These are phyloP conservation scores for Globisporangium cylindrosporum DNA, from an alignment of 352 stramenopile genomes.

Conservation along the genomic window DNA sequence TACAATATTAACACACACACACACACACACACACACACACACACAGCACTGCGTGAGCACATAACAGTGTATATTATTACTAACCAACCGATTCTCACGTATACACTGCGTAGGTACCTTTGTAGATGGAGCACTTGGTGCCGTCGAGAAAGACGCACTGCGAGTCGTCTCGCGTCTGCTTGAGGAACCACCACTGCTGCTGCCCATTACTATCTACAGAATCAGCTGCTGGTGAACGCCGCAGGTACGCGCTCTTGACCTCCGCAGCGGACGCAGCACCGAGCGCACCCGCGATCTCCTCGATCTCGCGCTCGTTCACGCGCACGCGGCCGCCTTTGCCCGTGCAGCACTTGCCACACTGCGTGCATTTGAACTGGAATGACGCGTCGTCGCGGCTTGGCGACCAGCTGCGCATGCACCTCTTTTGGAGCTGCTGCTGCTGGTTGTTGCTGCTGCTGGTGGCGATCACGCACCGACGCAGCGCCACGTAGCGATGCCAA, in stretches of 20 bases:
- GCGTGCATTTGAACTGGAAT: constrained; percentile 69
- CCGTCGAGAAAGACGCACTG: constrained; percentile 70
- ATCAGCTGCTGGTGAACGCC: neutral
- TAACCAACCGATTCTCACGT: neutral
- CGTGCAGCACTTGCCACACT: constrained; percentile 79
- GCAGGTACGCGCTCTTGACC: constrained; percentile 40
- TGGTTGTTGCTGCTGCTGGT: neutral
- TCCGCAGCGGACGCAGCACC: constrained; percentile 24
- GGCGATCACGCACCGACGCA: neutral
- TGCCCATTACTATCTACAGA: neutral
- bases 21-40: too few species aligned
- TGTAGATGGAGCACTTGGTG: constrained; percentile 66
- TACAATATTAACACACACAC: constrained; percentile 9
- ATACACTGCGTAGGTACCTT: constrained; percentile 23
- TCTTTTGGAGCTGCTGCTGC: neutral
- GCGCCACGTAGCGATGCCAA: neutral
- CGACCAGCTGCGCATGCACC: constrained; percentile 23
- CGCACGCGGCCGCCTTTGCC: constrained; percentile 60
- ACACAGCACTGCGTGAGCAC: too few species aligned
- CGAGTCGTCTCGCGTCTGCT: constrained; percentile 48
- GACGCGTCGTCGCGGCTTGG: constrained; percentile 27
- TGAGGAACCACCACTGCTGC: constrained; percentile 33
- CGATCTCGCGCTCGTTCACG: constrained; percentile 61
- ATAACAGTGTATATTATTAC: too few species aligned
- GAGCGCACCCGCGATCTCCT: constrained; percentile 36